Evolutionary conservation across 176 grass and related monocot species (phyloP).

Genomic region (Bromus sterilis): DNA sequence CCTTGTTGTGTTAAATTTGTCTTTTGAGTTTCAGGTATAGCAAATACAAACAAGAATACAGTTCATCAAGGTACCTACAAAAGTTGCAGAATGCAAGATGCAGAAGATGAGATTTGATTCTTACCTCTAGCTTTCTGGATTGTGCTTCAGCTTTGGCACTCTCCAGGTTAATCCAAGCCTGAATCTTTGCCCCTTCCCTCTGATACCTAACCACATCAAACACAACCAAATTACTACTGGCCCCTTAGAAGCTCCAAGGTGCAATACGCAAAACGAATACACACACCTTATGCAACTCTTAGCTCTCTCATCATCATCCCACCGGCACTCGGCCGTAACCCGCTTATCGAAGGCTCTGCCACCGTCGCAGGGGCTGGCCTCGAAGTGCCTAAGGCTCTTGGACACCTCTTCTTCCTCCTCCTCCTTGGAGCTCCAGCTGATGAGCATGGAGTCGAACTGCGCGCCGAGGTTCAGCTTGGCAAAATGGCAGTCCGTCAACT

Average conservation of each 20-base stretch:
- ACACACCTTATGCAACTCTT: constrained; percentile 90
- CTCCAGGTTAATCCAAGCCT: constrained; percentile 95
- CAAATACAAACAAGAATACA: not conserved
- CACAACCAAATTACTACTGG: not conserved
- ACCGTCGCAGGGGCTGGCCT: constrained; percentile 17
- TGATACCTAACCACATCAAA: constrained; percentile 58
- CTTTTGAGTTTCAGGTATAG: not conserved
- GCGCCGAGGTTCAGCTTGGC: constrained; percentile 76
- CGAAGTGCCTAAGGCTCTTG: constrained; percentile 84
- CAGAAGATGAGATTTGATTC: not conserved
- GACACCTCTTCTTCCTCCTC: constrained; percentile 93
- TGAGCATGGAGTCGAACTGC: constrained; percentile 56
- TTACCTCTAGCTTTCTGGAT: constrained; percentile 95
- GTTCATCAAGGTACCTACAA: not conserved
- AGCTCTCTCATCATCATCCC: constrained; percentile 88
- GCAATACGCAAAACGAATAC: not conserved
- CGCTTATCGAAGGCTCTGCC: constrained; percentile 19
- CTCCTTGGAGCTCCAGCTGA: constrained; percentile 89
- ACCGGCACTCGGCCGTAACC: constrained; percentile 43
- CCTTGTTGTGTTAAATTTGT: not conserved
- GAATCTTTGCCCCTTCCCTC: constrained; percentile 93
- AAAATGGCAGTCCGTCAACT: constrained; percentile 64
- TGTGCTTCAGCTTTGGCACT: constrained; percentile 94
- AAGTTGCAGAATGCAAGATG: not conserved
- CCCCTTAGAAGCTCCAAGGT: not conserved